Conservation (phyloP, 1,284 basidiomycete species). For the Malassezia dermatis region DNA sequence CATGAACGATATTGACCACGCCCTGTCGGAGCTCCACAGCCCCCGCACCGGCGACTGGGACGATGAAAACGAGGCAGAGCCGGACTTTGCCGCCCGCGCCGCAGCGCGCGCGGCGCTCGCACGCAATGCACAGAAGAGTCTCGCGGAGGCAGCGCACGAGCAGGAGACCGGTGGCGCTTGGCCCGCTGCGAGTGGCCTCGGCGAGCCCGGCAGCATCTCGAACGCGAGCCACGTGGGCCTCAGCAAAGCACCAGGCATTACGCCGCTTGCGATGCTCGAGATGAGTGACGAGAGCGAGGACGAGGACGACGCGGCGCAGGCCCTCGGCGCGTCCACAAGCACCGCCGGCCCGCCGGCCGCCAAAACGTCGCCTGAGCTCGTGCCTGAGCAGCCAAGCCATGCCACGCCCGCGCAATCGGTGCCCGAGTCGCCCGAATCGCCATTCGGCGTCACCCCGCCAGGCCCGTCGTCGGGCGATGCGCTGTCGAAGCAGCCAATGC, state of each 20-base stretch:
- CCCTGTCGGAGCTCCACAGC: slow-evolving; percentile 35
- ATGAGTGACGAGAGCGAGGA: slow-evolving; percentile 45
- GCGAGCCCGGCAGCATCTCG: slow-evolving; percentile 6
- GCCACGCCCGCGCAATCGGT: neutral
- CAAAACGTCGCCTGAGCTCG: neutral
- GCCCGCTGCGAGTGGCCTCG: slow-evolving; percentile 18
- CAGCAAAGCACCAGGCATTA: slow-evolving; percentile 3
- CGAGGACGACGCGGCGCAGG: slow-evolving; percentile 19
- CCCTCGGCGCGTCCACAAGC: neutral
- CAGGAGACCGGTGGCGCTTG: slow-evolving; percentile 24
- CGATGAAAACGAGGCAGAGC: slow-evolving; percentile 21
- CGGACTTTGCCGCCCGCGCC: slow-evolving; percentile 24
- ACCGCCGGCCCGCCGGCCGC: neutral
- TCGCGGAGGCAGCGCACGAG: slow-evolving; percentile 26
- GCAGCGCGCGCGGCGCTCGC: slow-evolving; percentile 42
- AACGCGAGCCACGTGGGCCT: slow-evolving; percentile 2
- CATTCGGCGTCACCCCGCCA: neutral
- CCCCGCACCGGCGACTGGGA: slow-evolving; percentile 19
- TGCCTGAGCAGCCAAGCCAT: neutral
- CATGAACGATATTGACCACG: slow-evolving; percentile 46
- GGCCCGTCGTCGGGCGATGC: neutral
- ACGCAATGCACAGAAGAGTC: slow-evolving; percentile 38
- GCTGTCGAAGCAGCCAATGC: neutral
- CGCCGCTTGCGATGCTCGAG: slow-evolving; percentile 36
- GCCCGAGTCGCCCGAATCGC: neutral